phyloP scores from a whole-genome alignment of 2,329 filamentous ascomycete genomes.

The Phymatotrichopsis omnivora region DNA sequence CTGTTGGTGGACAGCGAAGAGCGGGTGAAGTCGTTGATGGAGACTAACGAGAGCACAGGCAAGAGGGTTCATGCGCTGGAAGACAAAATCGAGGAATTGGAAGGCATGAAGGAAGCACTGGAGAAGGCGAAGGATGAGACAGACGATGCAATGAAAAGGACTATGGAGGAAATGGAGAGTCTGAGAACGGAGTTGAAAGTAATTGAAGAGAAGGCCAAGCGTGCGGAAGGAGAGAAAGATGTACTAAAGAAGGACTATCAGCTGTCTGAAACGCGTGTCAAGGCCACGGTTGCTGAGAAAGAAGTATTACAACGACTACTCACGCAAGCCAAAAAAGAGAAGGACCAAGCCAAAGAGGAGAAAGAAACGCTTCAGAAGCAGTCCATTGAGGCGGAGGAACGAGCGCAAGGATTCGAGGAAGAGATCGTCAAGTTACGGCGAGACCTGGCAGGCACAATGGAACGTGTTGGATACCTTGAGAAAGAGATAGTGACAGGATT shows the following conservation, averaged over 20 bases:
- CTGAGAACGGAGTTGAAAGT: slow-evolving; percentile 14
- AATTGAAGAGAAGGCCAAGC: slow-evolving; percentile 11
- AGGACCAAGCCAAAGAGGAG: slow-evolving; percentile 27
- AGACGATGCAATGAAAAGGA: slow-evolving; percentile 12
- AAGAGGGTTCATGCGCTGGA: slow-evolving; percentile 1
- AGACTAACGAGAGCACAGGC: slow-evolving; percentile 11
- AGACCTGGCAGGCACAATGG: slow-evolving; percentile 18
- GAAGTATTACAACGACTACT: slow-evolving; percentile 11
- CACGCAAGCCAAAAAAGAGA: slow-evolving; percentile 16
- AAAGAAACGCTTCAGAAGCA: slow-evolving; percentile 29
- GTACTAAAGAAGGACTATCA: slow-evolving; percentile 6
- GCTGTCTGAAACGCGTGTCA: slow-evolving; percentile 7
- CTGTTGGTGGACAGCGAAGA: slow-evolving; percentile 15
- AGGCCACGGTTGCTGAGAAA: slow-evolving; percentile 15
- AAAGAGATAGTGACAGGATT: slow-evolving; percentile 17
- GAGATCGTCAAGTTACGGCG: slow-evolving; percentile 9
- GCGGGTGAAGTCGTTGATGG: slow-evolving; percentile 8
- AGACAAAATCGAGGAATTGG: slow-evolving; percentile 8
- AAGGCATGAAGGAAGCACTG: slow-evolving; percentile 14
- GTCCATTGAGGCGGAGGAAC: slow-evolving; percentile 31
- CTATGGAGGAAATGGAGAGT: slow-evolving; percentile 10
- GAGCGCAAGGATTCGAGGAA: slow-evolving; percentile 28
- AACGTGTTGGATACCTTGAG: slow-evolving; percentile 17
- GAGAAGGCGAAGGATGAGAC: slow-evolving; percentile 12
- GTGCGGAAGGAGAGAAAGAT: slow-evolving; percentile 12